These are phyloP conservation scores for Hygrophila difformis DNA, from an alignment of 257 asterid species.

Conservation along the genomic window DNA sequence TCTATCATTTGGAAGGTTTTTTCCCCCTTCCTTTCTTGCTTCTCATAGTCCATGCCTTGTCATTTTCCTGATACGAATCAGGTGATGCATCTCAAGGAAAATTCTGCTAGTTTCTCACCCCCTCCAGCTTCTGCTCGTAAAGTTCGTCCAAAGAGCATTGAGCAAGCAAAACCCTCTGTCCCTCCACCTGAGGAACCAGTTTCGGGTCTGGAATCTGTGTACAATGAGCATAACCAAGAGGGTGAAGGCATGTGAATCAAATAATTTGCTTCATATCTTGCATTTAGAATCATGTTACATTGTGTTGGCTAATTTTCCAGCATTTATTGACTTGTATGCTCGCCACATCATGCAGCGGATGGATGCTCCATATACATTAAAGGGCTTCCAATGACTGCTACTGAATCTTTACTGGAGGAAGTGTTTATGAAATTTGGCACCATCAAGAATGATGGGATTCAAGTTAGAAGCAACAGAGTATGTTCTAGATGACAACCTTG, in stretches of 20 bases:
- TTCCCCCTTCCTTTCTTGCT: too few species aligned
- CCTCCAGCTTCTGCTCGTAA: slow-evolving; percentile 40
- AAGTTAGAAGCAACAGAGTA: slow-evolving; percentile 85
- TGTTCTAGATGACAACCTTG: slow-evolving; percentile 36
- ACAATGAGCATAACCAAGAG: slow-evolving; percentile 54
- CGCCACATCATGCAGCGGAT: slow-evolving; percentile 59
- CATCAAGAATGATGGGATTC: slow-evolving; percentile 74
- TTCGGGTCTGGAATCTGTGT: slow-evolving; percentile 36
- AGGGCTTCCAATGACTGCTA: slow-evolving; percentile 84
- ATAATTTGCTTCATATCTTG: too few species aligned
- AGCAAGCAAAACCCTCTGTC: slow-evolving; percentile 33
- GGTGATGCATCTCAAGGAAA: slow-evolving; percentile 80
- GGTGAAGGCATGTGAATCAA: slow-evolving; percentile 45
- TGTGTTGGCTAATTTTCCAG: too few species aligned
- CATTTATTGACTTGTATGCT: too few species aligned
- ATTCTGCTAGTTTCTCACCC: slow-evolving; percentile 43
- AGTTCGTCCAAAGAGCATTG: slow-evolving; percentile 44
- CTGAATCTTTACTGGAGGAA: slow-evolving; percentile 51
- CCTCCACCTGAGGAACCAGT: slow-evolving; percentile 37
- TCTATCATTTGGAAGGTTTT: too few species aligned
- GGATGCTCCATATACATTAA: slow-evolving; percentile 79
- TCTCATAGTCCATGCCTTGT: too few species aligned
- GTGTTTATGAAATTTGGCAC: slow-evolving; percentile 76
- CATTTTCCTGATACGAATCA: slow-evolving; percentile 18
- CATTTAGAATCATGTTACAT: too few species aligned